Base-by-base conservation (phyloP, 2,329 filamentous ascomycete species). In the Trichoderma atroviride region DNA sequence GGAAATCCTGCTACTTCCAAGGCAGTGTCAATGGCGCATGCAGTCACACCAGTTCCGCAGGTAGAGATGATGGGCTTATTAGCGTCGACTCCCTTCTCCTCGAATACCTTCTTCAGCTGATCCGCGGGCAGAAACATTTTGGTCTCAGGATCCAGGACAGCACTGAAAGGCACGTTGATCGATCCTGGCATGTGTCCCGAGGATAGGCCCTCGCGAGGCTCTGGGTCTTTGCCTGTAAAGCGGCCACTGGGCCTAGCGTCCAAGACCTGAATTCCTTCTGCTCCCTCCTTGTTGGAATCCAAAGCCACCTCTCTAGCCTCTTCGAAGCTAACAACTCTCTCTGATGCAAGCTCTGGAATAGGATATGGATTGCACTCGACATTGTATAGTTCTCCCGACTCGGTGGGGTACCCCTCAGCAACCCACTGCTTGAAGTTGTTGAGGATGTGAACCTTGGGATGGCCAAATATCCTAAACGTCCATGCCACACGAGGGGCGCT, bases 361-460 rank as follows among this genome's bases (percentile, higher is more conserved):
- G 86, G 88, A 70, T 91, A 91, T 0, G 85, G 82, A 71, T 86
- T 87, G 77, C 88, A 90, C 76, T 91, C 88, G 56, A 91, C 86
- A 69, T 83, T 88, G 79, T 88, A 90, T 64, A 92, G 81, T 78
- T 92, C 83, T 63, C 95, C 94, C n/a, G 89, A 89, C 82, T 97
- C 94, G 0, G 90, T 91, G 0, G 94, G 92, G 73, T 90, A 87
- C 1, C 92, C 93, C 76, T 96, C 86, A 40, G 95, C 91, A 1
- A 95, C 90, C 93, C 94, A 99, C n/a, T 92, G 81, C 79, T 91
- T 92, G 83, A 97, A 99, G 82, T 99, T 99, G 83, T 99, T 96
- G 68, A 99, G 83, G 22, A 99, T 82, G 79, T 97, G 94, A 16
- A 99, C 95, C 72, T 89, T 91, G 56, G 89, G 84, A 79, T 99